These are phyloP conservation scores for Trichomonas tenax DNA, from an alignment of 208 protist species.

Conservation along the genomic window DNA sequence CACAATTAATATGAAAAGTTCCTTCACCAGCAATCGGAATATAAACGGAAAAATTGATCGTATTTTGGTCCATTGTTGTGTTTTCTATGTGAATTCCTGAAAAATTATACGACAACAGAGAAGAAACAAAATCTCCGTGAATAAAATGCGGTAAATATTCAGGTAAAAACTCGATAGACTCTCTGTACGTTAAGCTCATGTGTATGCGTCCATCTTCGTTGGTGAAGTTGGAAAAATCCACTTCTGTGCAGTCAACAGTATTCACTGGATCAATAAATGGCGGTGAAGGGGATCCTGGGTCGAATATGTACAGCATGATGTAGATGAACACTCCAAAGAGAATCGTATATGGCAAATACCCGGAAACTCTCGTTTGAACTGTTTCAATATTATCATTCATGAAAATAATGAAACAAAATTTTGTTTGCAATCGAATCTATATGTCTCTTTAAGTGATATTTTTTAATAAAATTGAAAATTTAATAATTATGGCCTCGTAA, in stretches of 20 bases:
- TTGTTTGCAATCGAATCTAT: no score
- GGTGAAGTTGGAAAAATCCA: neutral
- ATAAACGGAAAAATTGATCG: neutral
- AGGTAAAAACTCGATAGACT: neutral
- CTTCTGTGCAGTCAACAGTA: neutral
- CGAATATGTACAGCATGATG: neutral
- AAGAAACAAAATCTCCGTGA: neutral
- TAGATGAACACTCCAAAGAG: neutral
- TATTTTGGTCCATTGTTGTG: neutral
- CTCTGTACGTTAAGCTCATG: neutral
- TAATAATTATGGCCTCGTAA: no score
- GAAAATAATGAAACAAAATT: no score
- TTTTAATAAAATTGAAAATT: no score
- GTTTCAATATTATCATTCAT: no score
- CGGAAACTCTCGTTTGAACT: no score
- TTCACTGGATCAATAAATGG: neutral
- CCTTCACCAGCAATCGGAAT: neutral
- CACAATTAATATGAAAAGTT: neutral
- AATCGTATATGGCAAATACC: neutral
- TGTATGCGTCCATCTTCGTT: neutral
- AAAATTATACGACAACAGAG: neutral
- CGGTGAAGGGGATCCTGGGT: neutral
- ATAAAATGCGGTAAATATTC: neutral
- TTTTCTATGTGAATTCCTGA: neutral
- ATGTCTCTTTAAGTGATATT: no score